Percentiles rank a stretch among this genome's conserved stretches.
Evolutionary conservation across 352 stramenopile species (phyloP).

Genomic region (Globisporangium lucens): DNA sequence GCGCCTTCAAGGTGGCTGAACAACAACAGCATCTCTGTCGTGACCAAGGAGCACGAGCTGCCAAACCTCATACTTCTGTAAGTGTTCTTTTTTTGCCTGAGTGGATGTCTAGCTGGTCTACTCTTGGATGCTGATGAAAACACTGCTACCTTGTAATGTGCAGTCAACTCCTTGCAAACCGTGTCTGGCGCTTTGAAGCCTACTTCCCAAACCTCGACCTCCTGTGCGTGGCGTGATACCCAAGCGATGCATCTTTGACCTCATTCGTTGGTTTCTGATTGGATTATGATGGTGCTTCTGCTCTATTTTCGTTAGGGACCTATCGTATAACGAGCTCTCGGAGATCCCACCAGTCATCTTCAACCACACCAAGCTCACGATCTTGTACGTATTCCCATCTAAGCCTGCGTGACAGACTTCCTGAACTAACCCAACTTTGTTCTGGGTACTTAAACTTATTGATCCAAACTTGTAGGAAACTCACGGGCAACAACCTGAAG

Average conservation of each 20-base stretch:
- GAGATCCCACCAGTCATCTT: conserved; percentile 4
- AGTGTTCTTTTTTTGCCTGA: neutral
- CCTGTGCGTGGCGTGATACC: neutral
- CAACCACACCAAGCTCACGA: conserved; percentile 6
- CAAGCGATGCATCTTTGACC: neutral
- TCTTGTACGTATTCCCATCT: neutral
- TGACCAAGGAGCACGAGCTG: conserved; percentile 3
- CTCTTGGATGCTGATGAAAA: neutral
- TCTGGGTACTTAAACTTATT: neutral
- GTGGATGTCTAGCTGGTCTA: neutral
- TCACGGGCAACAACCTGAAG: neutral
- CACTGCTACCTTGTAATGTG: neutral
- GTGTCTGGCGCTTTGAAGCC: conserved; percentile 4
- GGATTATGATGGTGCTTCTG: too few species aligned
- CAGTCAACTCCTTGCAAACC: neutral
- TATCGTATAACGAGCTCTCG: neutral
- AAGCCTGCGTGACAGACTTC: too few species aligned
- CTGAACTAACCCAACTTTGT: too few species aligned
- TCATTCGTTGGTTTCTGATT: neutral
- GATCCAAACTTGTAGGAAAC: neutral
- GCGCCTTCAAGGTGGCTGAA: neutral
- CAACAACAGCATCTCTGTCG: conserved; percentile 8
- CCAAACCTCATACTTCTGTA: neutral
- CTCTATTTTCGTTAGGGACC: neutral
- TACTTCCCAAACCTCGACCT: conserved; percentile 2